A percentile compares a stretch with the other conserved stretches of the same genome.
These are phyloP conservation scores for Picochlorum sp. DNA, from an alignment of 139 green algal species.

Conservation along the genomic window DNA sequence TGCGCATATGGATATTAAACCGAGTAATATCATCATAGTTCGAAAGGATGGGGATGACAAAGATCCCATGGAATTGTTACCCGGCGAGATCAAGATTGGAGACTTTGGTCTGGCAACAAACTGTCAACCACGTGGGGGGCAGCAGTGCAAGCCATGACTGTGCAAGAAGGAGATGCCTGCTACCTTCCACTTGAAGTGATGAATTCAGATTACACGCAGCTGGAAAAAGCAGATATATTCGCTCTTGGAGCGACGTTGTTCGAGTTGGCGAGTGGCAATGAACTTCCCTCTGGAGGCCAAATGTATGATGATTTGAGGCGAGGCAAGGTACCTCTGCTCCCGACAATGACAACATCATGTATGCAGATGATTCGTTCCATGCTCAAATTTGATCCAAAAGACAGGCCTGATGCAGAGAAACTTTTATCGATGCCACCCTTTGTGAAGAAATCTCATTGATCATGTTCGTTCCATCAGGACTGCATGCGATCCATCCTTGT, in stretches of 20 bases:
- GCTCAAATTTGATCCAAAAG: conserved; percentile 40
- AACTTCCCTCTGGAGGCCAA: conserved; percentile 46
- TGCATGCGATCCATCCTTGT: conserved; percentile 17
- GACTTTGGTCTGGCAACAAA: conserved; percentile 81
- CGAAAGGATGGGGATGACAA: background rate
- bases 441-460: background rate
- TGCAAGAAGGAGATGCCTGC: conserved; percentile 68
- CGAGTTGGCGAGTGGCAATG: conserved; percentile 52
- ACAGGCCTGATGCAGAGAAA: conserved; percentile 46
- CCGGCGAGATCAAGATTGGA: conserved; percentile 60
- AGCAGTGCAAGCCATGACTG: background rate
- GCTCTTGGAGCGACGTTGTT: conserved; percentile 74
- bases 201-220: conserved; percentile 37
- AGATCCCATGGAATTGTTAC: background rate
- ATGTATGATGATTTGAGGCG: conserved; percentile 45
- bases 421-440: conserved; percentile 18
- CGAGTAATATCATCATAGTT: conserved; percentile 81
- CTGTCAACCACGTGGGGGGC: conserved; percentile 8
- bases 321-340: conserved; percentile 54
- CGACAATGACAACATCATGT: conserved; percentile 27
- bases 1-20: conserved; percentile 92
- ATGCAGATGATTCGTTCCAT: conserved; percentile 51
- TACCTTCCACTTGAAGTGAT: conserved; percentile 83
- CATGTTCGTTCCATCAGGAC: conserved; percentile 14
- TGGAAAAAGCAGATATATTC: conserved; percentile 89